phyloP scores from a whole-genome alignment of 2,329 filamentous ascomycete genomes.

The Colletotrichum noveboracense region DNA sequence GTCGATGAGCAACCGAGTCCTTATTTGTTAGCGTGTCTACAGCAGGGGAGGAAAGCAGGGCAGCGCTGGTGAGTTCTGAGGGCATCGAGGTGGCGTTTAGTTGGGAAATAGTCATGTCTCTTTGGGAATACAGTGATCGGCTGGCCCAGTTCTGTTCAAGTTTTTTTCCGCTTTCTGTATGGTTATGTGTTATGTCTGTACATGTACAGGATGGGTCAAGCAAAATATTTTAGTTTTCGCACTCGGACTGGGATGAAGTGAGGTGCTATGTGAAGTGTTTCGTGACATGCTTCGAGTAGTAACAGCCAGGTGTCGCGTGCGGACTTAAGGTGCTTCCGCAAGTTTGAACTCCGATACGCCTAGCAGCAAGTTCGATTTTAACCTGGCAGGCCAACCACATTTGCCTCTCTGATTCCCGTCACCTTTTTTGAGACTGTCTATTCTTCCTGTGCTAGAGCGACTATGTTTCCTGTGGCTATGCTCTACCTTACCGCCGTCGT shows the following conservation, averaged over 20 bases:
- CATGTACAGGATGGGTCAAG: not conserved
- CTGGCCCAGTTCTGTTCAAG: conserved; percentile 9
- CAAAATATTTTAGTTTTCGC: not conserved
- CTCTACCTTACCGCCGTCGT: too few species aligned
- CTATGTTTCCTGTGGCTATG: too few species aligned
- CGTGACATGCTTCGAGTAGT: not conserved
- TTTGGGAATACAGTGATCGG: not conserved
- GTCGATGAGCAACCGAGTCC: not conserved
- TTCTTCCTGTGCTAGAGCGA: too few species aligned
- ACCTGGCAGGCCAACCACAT: not conserved
- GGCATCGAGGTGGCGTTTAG: conserved; percentile 14
- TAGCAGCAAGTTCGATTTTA: not conserved
- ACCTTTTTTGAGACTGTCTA: not conserved
- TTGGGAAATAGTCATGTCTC: conserved; percentile 3
- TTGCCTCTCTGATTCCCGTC: not conserved
- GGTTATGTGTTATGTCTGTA: conserved; percentile 11
- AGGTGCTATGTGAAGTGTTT: not conserved
- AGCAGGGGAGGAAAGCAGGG: not conserved
- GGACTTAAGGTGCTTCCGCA: not conserved
- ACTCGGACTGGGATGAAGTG: not conserved
- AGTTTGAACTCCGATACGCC: accelerated
- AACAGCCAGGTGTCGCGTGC: not conserved
- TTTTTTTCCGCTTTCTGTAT: conserved; percentile 5
- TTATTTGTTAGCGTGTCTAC: not conserved
- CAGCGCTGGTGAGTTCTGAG: not conserved